A percentile compares a stretch with the other conserved stretches of the same genome.
Evolutionary conservation across 495 filamentous ascomycete genomes (phyloP).

Genomic region (Penicillium argentinense): DNA sequence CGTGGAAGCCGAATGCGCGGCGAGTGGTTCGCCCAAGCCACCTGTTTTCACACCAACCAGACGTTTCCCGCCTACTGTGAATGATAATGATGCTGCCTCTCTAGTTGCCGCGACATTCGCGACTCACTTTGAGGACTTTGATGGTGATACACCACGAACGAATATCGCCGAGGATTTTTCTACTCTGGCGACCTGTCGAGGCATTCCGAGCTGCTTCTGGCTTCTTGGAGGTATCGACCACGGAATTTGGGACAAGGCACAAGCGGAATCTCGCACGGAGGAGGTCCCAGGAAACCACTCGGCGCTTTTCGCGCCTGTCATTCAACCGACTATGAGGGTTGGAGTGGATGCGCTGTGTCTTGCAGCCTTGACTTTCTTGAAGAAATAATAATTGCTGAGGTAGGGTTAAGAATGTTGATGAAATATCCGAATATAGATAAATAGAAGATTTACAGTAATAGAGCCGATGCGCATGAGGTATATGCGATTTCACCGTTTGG

Average conservation of each 20-base stretch:
- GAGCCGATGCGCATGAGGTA: too few species aligned
- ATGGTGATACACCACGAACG: constrained; percentile 32
- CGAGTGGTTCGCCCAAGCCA: constrained; percentile 45
- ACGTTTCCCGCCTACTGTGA: constrained; percentile 45
- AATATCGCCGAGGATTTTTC: constrained; percentile 50
- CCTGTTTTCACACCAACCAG: constrained; percentile 45
- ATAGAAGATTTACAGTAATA: too few species aligned
- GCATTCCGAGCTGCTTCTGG: constrained; percentile 47
- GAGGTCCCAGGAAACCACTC: constrained; percentile 57
- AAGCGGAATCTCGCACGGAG: constrained; percentile 15
- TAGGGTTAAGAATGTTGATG: too few species aligned
- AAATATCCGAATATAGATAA: too few species aligned
- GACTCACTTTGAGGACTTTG: constrained; percentile 42
- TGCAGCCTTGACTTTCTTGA: constrained; percentile 52
- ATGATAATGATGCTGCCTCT: constrained; percentile 32
- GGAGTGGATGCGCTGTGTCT: constrained; percentile 58
- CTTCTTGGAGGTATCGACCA: constrained; percentile 45
- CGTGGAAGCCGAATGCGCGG: constrained; percentile 51
- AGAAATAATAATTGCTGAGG: constrained; percentile 12
- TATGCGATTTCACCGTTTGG: too few species aligned
- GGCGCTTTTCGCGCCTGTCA: constrained; percentile 58
- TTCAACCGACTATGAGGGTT: constrained; percentile 59
- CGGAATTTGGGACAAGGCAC: constrained; percentile 43
- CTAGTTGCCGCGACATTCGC: constrained; percentile 35
- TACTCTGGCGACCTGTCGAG: constrained; percentile 36